A percentile compares a stretch with the other conserved stretches of the same genome.
phyloP scores from a whole-genome alignment of 2,329 filamentous ascomycete species.

The Hymenoscyphus occultus region DNA sequence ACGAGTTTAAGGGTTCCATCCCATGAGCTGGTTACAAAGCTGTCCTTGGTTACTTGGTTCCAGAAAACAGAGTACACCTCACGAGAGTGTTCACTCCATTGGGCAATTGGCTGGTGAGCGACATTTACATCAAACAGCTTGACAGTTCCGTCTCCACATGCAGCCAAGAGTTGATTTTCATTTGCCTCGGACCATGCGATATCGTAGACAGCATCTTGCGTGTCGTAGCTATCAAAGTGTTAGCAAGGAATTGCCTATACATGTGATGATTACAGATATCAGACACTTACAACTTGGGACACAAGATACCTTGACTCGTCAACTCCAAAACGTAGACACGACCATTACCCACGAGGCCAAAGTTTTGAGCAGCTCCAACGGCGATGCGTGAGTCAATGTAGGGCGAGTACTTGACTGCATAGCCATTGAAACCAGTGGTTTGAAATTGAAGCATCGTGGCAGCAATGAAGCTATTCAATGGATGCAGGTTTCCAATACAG shows the following conservation, averaged over 20 bases:
- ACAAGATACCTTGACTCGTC: slow-evolving; percentile 76
- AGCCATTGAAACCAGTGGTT: slow-evolving; percentile 91
- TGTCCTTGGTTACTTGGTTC: slow-evolving; percentile 88
- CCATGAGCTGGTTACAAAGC: slow-evolving; percentile 89
- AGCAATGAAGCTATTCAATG: neutral
- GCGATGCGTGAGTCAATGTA: slow-evolving; percentile 96
- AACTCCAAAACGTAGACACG: slow-evolving; percentile 81
- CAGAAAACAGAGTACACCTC: slow-evolving; percentile 92
- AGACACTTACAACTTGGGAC: slow-evolving; percentile 69
- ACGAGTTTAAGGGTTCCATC: slow-evolving; percentile 92
- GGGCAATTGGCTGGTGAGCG: slow-evolving; percentile 79
- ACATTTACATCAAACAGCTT: slow-evolving; percentile 89
- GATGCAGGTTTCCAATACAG: neutral
- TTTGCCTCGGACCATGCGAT: slow-evolving; percentile 93
- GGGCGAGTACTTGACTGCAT: slow-evolving; percentile 96
- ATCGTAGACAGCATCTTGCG: slow-evolving; percentile 95
- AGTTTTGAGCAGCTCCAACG: slow-evolving; percentile 88
- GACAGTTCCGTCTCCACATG: slow-evolving; percentile 88
- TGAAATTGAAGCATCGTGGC: slow-evolving; percentile 82
- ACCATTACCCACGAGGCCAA: slow-evolving; percentile 94
- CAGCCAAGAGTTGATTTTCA: slow-evolving; percentile 87
- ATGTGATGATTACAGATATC: neutral
- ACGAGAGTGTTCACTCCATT: slow-evolving; percentile 88
- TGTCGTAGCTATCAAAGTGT: slow-evolving; percentile 68
- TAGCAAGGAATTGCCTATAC: neutral